Percentiles rank a stretch among this genome's conserved stretches.
Conservation (phyloP, 2,329 filamentous ascomycete species). For the Phyllosticta paracitricarpa region DNA sequence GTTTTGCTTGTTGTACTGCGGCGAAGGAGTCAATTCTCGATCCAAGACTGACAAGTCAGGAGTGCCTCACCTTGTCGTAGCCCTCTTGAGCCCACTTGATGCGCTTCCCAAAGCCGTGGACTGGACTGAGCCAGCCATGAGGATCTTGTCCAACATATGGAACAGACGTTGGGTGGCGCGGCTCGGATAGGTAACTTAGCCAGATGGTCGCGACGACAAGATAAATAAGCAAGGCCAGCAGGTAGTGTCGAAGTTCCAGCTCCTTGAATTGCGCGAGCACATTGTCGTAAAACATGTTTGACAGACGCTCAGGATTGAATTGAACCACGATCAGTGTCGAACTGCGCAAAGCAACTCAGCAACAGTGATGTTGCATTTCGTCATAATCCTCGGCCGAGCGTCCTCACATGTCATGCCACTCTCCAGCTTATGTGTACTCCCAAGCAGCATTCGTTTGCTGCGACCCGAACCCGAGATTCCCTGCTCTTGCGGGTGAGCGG, state of each 20-base stretch:
- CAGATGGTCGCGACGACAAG: background rate
- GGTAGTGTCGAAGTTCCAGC: background rate
- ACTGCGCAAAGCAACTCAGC: too few species aligned
- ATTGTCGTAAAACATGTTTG: background rate
- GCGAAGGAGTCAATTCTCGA: background rate
- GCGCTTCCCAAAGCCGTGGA: background rate
- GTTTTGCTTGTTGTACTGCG: slow-evolving; percentile 18
- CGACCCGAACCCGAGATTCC: too few species aligned
- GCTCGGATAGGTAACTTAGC: background rate
- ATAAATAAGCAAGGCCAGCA: background rate
- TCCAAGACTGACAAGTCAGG: too few species aligned
- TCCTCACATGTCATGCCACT: too few species aligned
- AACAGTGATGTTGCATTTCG: too few species aligned
- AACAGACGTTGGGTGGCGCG: background rate
- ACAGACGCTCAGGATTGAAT: too few species aligned
- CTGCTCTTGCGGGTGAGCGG: too few species aligned
- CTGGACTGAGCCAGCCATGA: background rate
- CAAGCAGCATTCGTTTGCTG: too few species aligned
- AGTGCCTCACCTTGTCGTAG: background rate
- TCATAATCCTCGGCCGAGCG: too few species aligned
- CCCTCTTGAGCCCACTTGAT: background rate
- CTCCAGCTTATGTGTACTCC: too few species aligned
- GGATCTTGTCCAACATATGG: background rate
- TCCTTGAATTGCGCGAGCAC: background rate
- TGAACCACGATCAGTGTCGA: too few species aligned